Conservation (phyloP, 108 stramenopile species). For the Conticribra guillardii region DNA sequence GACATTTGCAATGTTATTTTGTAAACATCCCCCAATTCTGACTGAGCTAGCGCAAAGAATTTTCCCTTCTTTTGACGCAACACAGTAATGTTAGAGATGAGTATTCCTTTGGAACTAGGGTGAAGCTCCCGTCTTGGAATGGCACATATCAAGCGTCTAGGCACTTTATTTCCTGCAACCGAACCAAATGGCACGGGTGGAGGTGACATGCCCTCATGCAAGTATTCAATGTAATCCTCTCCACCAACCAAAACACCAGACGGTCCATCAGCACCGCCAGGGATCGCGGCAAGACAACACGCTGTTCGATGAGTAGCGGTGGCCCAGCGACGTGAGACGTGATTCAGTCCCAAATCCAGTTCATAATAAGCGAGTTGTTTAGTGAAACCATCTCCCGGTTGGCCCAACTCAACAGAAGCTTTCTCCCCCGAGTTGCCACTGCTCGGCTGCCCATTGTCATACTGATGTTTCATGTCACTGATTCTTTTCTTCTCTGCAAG, state of each 20-base stretch:
- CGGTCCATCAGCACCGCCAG: slow-evolving; percentile 94
- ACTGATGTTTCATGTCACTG: slow-evolving; percentile 9
- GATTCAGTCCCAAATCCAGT: slow-evolving; percentile 98
- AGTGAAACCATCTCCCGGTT: slow-evolving; percentile 48
- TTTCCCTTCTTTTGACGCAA: slow-evolving; percentile 91
- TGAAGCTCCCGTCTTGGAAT: slow-evolving; percentile 85
- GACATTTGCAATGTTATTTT: slow-evolving; percentile 84
- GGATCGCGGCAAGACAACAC: slow-evolving; percentile 88
- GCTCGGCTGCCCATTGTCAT: slow-evolving; percentile 40
- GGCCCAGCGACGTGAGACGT: slow-evolving; percentile 93
- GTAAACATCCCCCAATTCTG: slow-evolving; percentile 97
- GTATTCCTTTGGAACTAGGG: slow-evolving; percentile 72
- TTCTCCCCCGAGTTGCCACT: slow-evolving; percentile 49
- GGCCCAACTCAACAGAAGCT: slow-evolving; percentile 18
- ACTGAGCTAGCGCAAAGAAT: slow-evolving; percentile 95
- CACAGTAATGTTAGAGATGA: slow-evolving; percentile 83
- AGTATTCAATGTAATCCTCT: slow-evolving; percentile 93
- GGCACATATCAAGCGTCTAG: slow-evolving; percentile 57
- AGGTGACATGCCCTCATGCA: slow-evolving; percentile 81
- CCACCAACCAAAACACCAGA: slow-evolving; percentile 94
- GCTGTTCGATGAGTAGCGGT: slow-evolving; percentile 74
- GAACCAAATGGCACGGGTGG: slow-evolving; percentile 3
- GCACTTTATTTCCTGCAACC: background rate
- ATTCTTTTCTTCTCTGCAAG: slow-evolving; percentile 18
- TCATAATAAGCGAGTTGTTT: slow-evolving; percentile 93